These are phyloP conservation scores for Simmondsia chinensis DNA, from an alignment of 148 eudicot species.

Conservation along the genomic window DNA sequence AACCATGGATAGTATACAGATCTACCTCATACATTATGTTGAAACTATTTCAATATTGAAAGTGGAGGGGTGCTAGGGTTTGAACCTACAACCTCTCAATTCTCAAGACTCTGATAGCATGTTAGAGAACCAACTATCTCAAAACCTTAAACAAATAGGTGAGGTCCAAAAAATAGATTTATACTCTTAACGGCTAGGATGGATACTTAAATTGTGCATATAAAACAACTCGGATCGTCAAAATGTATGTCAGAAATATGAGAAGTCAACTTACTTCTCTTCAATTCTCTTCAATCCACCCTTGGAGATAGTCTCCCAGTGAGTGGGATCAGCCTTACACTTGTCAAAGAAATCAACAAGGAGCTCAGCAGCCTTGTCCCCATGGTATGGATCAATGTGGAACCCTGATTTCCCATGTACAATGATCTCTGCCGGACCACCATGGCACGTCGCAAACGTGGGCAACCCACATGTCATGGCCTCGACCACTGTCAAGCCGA, in stretches of 20 bases:
- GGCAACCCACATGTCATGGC: conserved; percentile 98
- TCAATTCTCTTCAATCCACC: conserved; percentile 79
- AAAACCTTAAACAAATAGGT: no score
- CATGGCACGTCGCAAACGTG: conserved; percentile 84
- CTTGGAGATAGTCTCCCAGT: conserved; percentile 75
- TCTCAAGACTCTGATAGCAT: no score
- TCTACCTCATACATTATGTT: no score
- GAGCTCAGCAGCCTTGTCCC: conserved; percentile 73
- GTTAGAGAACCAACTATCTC: no score
- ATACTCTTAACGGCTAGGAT: no score
- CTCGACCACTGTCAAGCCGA: conserved; percentile 93
- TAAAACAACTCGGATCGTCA: no score
- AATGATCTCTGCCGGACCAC: conserved; percentile 99
- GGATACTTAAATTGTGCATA: no score
- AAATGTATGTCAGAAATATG: not conserved
- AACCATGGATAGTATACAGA: no score
- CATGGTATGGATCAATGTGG: conserved; percentile 96
- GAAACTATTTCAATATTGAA: no score
- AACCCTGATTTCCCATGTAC: conserved; percentile 86
- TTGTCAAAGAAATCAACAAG: conserved; percentile 82
- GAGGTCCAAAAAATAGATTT: no score
- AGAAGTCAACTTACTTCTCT: conserved; percentile 59
- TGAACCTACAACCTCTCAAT: no score
- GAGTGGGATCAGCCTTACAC: conserved; percentile 52
- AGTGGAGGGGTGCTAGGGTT: no score